Evolutionary conservation across 306 rosid genomes (phyloP).

Genomic region (Lupinus albus): DNA sequence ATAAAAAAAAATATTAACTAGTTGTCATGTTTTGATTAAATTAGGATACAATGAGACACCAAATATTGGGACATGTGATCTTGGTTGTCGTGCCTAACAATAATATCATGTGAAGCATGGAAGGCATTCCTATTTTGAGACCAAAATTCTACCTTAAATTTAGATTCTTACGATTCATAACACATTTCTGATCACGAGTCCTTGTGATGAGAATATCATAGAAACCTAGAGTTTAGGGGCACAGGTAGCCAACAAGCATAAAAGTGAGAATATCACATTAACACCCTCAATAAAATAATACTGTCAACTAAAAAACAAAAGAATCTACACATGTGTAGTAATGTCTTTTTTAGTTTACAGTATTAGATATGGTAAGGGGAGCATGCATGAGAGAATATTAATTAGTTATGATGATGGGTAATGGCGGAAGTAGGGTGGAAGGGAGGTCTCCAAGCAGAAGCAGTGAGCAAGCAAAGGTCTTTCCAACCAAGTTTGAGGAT

Average conservation of each 20-base stretch:
- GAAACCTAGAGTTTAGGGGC: no score
- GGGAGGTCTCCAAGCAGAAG: slow-evolving; percentile 97
- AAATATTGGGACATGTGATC: no score
- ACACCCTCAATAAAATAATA: slow-evolving; percentile 40
- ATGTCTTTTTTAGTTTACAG: background rate
- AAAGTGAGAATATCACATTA: slow-evolving; percentile 27
- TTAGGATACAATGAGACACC: no score
- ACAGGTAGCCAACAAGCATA: background rate
- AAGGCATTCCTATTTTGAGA: no score
- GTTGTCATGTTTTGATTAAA: no score
- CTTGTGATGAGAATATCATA: no score
- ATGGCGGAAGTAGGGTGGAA: slow-evolving; percentile 47
- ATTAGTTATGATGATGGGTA: slow-evolving; percentile 35
- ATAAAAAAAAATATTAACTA: no score
- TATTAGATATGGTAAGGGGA: background rate
- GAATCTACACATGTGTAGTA: background rate
- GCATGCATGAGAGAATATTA: background rate
- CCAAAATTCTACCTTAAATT: no score
- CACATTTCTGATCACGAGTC: no score
- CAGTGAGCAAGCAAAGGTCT: slow-evolving; percentile 95
- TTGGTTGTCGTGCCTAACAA: no score
- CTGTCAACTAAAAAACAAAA: background rate
- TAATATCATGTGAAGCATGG: no score
- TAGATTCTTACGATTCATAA: no score
- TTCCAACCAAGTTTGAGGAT: slow-evolving; percentile 97